A percentile compares a stretch with the other conserved stretches of the same genome.
phyloP scores from a whole-genome alignment of 169 alveolate species.

The Plasmodium reichenowi region DNA sequence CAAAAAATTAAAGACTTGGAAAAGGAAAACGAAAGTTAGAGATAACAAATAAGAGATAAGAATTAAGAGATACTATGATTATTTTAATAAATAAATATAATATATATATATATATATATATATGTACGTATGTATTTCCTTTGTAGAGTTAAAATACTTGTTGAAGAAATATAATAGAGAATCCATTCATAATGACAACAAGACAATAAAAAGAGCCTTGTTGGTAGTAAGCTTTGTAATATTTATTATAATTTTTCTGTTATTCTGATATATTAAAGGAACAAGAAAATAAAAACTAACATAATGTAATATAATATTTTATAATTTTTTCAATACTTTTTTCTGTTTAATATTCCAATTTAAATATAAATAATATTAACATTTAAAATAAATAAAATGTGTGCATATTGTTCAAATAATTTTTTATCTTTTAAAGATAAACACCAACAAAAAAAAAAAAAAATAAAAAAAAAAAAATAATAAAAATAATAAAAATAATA shows the following conservation, averaged over 20 bases:
- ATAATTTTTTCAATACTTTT: not conserved
- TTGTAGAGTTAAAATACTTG: slow-evolving; percentile 47
- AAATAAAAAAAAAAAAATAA: not conserved
- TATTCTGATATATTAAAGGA: slow-evolving; percentile 31
- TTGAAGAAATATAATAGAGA: slow-evolving; percentile 67
- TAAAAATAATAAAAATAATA: not conserved
- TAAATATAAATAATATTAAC: not conserved
- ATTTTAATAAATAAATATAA: too few species aligned
- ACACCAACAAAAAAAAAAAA: slow-evolving; percentile 5
- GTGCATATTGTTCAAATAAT: slow-evolving; percentile 11
- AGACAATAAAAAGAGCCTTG: slow-evolving; percentile 43
- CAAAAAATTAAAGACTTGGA: slow-evolving; percentile 65
- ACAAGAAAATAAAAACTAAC: too few species aligned
- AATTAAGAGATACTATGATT: too few species aligned
- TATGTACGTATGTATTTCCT: not conserved
- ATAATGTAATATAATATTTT: not conserved
- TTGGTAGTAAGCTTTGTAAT: slow-evolving; percentile 34
- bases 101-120: too few species aligned
- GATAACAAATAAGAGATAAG: not conserved
- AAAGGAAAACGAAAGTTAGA: slow-evolving; percentile 65
- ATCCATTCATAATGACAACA: slow-evolving; percentile 46
- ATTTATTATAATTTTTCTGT: slow-evolving; percentile 51
- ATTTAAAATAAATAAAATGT: not conserved
- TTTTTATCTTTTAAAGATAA: not conserved
- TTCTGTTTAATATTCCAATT: slow-evolving; percentile 8